Base-by-base conservation (phyloP, 495 filamentous ascomycete genomes). In the Talaromyces wortmannii region DNA sequence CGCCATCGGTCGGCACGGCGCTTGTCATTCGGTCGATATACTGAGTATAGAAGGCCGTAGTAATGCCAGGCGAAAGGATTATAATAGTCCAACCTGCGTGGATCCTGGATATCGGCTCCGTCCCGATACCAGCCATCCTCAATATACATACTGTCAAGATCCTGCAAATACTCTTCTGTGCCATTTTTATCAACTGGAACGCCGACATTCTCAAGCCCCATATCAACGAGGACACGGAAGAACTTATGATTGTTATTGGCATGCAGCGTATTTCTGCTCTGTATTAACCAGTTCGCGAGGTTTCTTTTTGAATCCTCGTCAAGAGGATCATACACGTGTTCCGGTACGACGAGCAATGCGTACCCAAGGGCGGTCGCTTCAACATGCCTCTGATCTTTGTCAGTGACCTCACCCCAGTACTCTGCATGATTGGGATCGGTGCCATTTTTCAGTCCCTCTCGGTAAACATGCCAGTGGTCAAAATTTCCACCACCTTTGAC, bases 41-140 rank as follows among this genome's bases (percentile, higher is more conserved):
- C 87, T n/a, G 85, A 77, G 65, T 91, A 92, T 0, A 91, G 74
- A 0, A 92, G 75, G 60, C 90, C 86, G 6, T 90, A 67, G 64
- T 86, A 89, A 57, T 90, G 87, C 59, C 90, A 90, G 4, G 87
- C 88, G 62, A 90, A 90, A 51, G 82, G 85, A 10, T 87, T 88
- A 62, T 91, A 91, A 62, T 91, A 91, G 63, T 90, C 88, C 81
- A 91, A 86, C 63, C 90, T 87, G 55, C 85, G 55, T 89, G 86
- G 8, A 40, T 40, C 36, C 13, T 8, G 36, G 12, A 81, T 84
- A 63, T 84, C 83, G 0, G 88, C 87, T 0, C 88, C 88, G 59
- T 92, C 88, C 58, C 89, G 89, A 2, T 83, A 88, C 88, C 88
- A 91, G 1, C 88, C 88, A 36, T 81, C 83, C 0, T 87, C 88